phyloP scores from a whole-genome alignment of 2,329 filamentous ascomycete genomes.

The Ceratocystiopsis minuta region DNA sequence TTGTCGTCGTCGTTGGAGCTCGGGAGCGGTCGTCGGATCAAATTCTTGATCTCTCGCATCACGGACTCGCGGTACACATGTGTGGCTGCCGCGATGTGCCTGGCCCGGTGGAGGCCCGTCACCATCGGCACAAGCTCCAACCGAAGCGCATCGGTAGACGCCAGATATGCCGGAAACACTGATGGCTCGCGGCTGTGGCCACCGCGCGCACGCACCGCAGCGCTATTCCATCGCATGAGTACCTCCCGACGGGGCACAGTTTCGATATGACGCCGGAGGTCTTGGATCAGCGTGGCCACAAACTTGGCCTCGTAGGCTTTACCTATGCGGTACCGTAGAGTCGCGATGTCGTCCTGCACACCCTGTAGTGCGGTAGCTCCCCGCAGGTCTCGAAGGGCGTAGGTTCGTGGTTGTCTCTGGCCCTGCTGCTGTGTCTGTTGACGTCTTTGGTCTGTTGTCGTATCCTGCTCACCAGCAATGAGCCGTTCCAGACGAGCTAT shows the following conservation, averaged over 20 bases:
- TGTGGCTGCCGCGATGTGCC: slow-evolving; percentile 66
- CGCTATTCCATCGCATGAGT: slow-evolving; percentile 66
- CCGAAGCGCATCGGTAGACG: slow-evolving; percentile 52
- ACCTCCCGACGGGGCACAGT: slow-evolving; percentile 55
- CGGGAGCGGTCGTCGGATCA: slow-evolving; percentile 72
- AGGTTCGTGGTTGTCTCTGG: neutral
- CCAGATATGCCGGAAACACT: slow-evolving; percentile 60
- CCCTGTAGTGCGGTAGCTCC: slow-evolving; percentile 64
- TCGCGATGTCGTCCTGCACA: slow-evolving; percentile 57
- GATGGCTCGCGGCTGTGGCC: slow-evolving; percentile 48
- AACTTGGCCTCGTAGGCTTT: slow-evolving; percentile 74
- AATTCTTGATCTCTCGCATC: slow-evolving; percentile 65
- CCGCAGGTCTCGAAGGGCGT: slow-evolving; percentile 48
- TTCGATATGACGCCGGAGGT: slow-evolving; percentile 65
- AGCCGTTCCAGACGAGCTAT: slow-evolving; percentile 66
- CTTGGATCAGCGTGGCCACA: slow-evolving; percentile 55
- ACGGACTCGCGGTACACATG: slow-evolving; percentile 68
- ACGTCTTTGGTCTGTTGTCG: no score
- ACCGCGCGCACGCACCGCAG: slow-evolving; percentile 55
- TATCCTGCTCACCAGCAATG: slow-evolving; percentile 51
- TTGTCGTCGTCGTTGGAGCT: slow-evolving; percentile 90
- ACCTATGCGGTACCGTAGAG: slow-evolving; percentile 64
- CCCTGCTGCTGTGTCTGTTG: slow-evolving; percentile 12
- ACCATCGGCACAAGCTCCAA: slow-evolving; percentile 52
- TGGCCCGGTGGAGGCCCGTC: slow-evolving; percentile 62